Base-by-base conservation (phyloP, 2,329 filamentous ascomycete genomes). In the Xenosphaeropsis pyriputrescens region DNA sequence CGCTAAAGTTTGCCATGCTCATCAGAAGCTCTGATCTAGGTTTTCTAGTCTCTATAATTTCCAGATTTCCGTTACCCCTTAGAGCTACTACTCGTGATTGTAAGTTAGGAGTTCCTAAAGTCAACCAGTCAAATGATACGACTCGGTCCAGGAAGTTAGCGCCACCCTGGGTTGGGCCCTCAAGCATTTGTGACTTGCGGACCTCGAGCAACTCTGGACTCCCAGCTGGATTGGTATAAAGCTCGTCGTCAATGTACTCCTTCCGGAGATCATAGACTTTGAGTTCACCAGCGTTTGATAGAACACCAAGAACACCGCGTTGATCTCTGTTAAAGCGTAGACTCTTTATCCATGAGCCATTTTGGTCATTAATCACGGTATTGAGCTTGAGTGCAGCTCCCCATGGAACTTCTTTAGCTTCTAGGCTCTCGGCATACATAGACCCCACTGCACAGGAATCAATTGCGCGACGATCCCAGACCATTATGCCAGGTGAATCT, bases 391-490 rank as follows among this genome's bases (percentile, higher is more conserved):
- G 56, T 12, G 70, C 70, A 14, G 70, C 71, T 33, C 75, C 75
- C 70, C 72, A 79, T 0, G 74, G 68, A 13, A 79, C 50, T 12
- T 72, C 68, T 38, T 76, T 72, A n/a, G 66, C 61, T 26, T 79
- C 73, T 4, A 76, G 59, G 2, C 73, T 70, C 18, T 73, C 64
- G 12, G 67, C 48, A 45, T 79, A 80, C 12, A 60, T 57, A 11
- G 64, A 57, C 9, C 71, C 75, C 7, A 69, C 67, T 9, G 67
- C 56, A 1, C 65, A 57, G 9, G 70, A 66, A 15, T 62, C 63
- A 11, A 64, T 67, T n/a, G 69, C 70, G 32, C 83, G 75, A 18
- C 79, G 73, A 52, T 89, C 83, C 83, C 83, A 89, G 22, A 89
- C 68, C 54, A 80, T 77, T 37, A 89, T 67, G 6, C 75, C 75